Conservation (phyloP, 148 eudicot genomes). For the Cornus suecica region DNA sequence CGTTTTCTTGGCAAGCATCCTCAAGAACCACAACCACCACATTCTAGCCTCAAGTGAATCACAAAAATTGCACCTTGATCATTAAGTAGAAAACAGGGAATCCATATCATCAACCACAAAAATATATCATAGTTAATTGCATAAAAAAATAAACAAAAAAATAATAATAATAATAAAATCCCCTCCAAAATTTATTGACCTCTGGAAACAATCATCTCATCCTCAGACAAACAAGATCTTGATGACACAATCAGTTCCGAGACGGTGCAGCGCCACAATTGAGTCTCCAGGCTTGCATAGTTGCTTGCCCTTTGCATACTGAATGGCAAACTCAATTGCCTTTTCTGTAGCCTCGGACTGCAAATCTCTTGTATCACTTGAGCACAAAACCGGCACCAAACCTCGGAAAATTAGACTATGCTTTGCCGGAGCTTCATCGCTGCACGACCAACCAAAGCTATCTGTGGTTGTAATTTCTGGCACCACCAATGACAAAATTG, state of each 20-base stretch:
- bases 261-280: constrained; percentile 15
- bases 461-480: constrained; percentile 4
- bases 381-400: constrained; percentile 13
- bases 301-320: constrained; percentile 7
- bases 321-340: constrained; percentile 12
- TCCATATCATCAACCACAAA: too few relatives aligned
- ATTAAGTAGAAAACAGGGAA: too few relatives aligned
- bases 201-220: too few relatives aligned
- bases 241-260: constrained; percentile 8
- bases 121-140: too few relatives aligned
- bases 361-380: constrained; percentile 3
- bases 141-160: too few relatives aligned
- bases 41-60: too few relatives aligned
- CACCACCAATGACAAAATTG: constrained; percentile 18
- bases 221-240: constrained; percentile 6
- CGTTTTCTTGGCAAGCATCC: too few relatives aligned
- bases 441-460: constrained; percentile 12
- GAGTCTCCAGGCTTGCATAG: constrained; percentile 19
- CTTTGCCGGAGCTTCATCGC: constrained; percentile 18
- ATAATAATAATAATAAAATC: too few relatives aligned
- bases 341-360: constrained; percentile 8
- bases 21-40: too few relatives aligned
- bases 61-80: too few relatives aligned
- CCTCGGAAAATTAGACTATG: constrained; percentile 18
- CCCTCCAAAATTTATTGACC: too few relatives aligned